A percentile compares a stretch with the other conserved stretches of the same genome.
phyloP scores from a whole-genome alignment of 208 protist species.

The Naegleria fowleri region DNA sequence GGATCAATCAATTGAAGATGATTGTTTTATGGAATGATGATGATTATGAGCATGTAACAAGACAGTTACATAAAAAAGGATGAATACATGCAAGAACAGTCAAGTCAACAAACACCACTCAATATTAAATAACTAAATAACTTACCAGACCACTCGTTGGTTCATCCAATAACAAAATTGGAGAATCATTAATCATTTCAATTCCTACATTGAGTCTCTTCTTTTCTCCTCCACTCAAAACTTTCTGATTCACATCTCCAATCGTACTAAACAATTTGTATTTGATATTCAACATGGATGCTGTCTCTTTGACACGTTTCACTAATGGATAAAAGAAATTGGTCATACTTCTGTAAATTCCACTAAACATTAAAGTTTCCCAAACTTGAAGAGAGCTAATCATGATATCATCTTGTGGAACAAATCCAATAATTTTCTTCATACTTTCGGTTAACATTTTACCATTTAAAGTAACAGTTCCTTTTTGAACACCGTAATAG shows the following conservation, averaged over 20 bases:
- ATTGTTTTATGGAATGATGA: too few species aligned
- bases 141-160: conserved; percentile 61
- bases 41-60: too few species aligned
- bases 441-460: neutral
- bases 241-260: conserved; percentile 15
- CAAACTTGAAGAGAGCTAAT: conserved; percentile 7
- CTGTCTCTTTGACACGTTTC: neutral
- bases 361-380: conserved; percentile 15
- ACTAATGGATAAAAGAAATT: neutral
- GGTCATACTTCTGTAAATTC: neutral
- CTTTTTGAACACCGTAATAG: neutral
- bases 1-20: conserved; percentile 3
- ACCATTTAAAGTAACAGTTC: neutral
- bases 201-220: conserved; percentile 77
- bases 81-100: too few species aligned
- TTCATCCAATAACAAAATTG: conserved; percentile 78
- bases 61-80: too few species aligned
- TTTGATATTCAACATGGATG: neutral
- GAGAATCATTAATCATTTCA: conserved; percentile 73
- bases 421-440: conserved; percentile 33
- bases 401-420: conserved; percentile 42
- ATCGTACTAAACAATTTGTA: neutral
- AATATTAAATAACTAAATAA: too few species aligned
- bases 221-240: conserved; percentile 70
- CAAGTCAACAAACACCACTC: too few species aligned